phyloP scores from a whole-genome alignment of 768 basidiomycete species.

The Trametes coccinea region DNA sequence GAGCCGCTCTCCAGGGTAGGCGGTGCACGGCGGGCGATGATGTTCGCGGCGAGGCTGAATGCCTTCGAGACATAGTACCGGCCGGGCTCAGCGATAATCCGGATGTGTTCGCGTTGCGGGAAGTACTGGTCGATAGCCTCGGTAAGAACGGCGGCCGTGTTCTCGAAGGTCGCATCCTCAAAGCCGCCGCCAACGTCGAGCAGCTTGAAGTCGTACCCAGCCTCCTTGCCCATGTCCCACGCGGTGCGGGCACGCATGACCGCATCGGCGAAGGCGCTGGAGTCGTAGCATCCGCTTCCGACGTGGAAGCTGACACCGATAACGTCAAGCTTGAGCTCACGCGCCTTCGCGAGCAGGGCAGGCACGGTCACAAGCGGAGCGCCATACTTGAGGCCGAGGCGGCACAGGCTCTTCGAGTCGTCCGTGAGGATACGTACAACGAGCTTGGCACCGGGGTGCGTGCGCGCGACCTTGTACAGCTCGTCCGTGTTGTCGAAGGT shows the following conservation, averaged over 20 bases:
- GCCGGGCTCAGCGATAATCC: constrained; percentile 94
- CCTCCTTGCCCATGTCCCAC: constrained; percentile 83
- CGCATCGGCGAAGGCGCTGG: constrained; percentile 87
- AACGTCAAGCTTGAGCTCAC: constrained; percentile 78
- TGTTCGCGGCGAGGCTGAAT: constrained; percentile 88
- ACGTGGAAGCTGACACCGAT: constrained; percentile 98
- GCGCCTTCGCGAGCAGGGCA: constrained; percentile 74
- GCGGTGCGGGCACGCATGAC: constrained; percentile 77
- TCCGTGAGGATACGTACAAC: constrained; percentile 97
- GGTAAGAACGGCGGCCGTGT: constrained; percentile 69
- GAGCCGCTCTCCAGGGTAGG: constrained; percentile 36
- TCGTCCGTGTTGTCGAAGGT: constrained; percentile 99
- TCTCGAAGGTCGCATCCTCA: constrained; percentile 83
- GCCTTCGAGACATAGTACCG: constrained; percentile 91
- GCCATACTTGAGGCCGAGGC: constrained; percentile 96
- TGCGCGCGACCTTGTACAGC: constrained; percentile 85
- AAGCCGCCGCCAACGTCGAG: constrained; percentile 98
- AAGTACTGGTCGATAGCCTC: constrained; percentile 78
- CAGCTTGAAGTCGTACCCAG: constrained; percentile 79
- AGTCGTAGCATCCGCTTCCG: constrained; percentile 95
- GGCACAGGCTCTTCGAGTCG: constrained; percentile 92
- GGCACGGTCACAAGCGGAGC: constrained; percentile 83
- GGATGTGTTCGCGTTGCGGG: constrained; percentile 66
- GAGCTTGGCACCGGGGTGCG: constrained; percentile 79
- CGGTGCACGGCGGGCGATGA: constrained; percentile 84